These are phyloP conservation scores for Periconia sp. DNA, from an alignment of 2,329 filamentous ascomycete genomes.

Conservation along the genomic window DNA sequence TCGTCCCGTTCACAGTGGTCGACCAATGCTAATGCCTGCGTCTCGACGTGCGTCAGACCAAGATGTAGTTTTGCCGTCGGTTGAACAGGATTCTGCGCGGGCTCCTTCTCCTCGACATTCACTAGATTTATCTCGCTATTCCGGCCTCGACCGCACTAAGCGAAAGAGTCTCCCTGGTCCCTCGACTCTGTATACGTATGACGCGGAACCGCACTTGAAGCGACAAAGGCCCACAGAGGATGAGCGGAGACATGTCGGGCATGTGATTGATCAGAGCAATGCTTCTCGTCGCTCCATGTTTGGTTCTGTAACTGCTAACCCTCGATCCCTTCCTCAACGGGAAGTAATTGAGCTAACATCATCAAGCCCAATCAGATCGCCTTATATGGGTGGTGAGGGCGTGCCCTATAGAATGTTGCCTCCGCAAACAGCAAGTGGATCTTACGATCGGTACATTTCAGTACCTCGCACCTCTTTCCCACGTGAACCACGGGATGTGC, in stretches of 20 bases:
- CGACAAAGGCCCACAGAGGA: constrained; percentile 15
- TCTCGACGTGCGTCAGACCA: constrained; percentile 31
- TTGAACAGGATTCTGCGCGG: constrained; percentile 31
- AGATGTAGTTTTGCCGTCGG: constrained; percentile 36
- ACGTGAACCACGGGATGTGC: constrained; percentile 19
- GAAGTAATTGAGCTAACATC: constrained; percentile 28
- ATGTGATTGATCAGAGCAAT: neutral
- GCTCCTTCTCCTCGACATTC: constrained; percentile 16
- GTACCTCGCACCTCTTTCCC: constrained; percentile 13
- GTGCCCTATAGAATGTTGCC: constrained; percentile 6
- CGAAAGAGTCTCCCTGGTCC: constrained; percentile 16
- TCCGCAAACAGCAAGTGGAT: constrained; percentile 7
- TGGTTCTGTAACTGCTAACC: constrained; percentile 13
- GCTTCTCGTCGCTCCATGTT: constrained; percentile 1
- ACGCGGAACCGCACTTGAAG: constrained; percentile 9
- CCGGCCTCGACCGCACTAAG: constrained; percentile 12
- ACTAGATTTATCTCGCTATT: neutral
- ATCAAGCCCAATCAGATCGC: constrained; percentile 22
- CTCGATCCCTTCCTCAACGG: constrained; percentile 11
- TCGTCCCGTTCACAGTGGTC: neutral
- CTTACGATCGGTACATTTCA: constrained; percentile 14
- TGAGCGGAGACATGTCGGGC: constrained; percentile 1
- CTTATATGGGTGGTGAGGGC: constrained; percentile 5
- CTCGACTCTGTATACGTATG: constrained; percentile 8
- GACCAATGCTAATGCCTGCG: constrained; percentile 2